Evolutionary conservation across 148 eudicot genomes (phyloP).

Genomic region (Amaranthus cruentus): DNA sequence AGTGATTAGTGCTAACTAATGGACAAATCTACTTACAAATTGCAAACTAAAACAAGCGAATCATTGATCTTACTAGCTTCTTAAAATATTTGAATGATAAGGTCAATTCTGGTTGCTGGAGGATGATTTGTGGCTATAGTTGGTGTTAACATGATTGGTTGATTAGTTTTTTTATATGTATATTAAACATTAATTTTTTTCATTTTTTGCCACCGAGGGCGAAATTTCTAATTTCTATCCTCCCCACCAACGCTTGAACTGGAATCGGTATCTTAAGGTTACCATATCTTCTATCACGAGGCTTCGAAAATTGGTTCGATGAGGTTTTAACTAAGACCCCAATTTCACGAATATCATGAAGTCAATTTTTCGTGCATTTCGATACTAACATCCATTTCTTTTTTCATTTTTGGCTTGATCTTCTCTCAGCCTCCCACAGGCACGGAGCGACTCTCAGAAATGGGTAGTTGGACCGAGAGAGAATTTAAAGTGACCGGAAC

Average conservation of each 20-base stretch:
- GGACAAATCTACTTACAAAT: too few species aligned
- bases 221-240: too few species aligned
- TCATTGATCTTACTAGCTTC: too few species aligned
- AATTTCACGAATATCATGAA: background rate
- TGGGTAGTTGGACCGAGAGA: conserved; percentile 60
- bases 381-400: background rate
- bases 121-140: too few species aligned
- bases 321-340: background rate
- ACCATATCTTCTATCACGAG: background rate
- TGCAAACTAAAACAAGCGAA: too few species aligned
- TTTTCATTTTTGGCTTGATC: background rate
- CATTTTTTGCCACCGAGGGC: too few species aligned
- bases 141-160: too few species aligned
- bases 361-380: background rate
- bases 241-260: background rate
- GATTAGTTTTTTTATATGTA: too few species aligned
- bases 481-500: conserved; percentile 66
- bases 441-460: conserved; percentile 52
- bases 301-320: background rate
- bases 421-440: conserved; percentile 75
- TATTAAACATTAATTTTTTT: too few species aligned
- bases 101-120: too few species aligned
- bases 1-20: too few species aligned
- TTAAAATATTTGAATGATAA: too few species aligned
- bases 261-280: background rate